Percentiles rank a stretch among this genome's conserved stretches.
phyloP scores from a whole-genome alignment of 768 basidiomycete genomes.

The Gloeophyllum trabeum region DNA sequence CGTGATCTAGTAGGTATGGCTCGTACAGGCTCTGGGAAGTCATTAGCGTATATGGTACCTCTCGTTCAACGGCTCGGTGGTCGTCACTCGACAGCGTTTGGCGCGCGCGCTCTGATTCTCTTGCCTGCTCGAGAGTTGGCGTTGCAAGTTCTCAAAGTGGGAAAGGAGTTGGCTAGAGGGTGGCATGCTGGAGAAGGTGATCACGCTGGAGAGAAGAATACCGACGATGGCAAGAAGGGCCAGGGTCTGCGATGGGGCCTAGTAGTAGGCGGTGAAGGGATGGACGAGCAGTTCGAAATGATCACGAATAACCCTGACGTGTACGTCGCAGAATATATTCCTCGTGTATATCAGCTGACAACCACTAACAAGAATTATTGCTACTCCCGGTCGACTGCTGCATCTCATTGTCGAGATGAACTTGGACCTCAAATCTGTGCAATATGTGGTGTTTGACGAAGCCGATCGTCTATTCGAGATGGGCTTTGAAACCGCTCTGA shows the following conservation, averaged over 20 bases:
- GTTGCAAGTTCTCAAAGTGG: slow-evolving; percentile 86
- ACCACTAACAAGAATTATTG: slow-evolving; percentile 62
- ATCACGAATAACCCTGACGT: slow-evolving; percentile 91
- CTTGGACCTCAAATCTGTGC: slow-evolving; percentile 74
- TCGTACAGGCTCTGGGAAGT: slow-evolving; percentile 95
- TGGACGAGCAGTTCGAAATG: slow-evolving; percentile 96
- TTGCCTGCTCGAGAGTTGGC: slow-evolving; percentile 92
- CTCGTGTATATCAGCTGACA: not conserved
- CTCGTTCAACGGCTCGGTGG: slow-evolving; percentile 80
- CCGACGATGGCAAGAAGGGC: slow-evolving; percentile 41
- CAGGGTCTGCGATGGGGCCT: slow-evolving; percentile 81
- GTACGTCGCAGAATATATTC: slow-evolving; percentile 36
- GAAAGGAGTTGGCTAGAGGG: slow-evolving; percentile 85
- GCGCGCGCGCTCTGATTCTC: slow-evolving; percentile 79
- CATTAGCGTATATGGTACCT: slow-evolving; percentile 91
- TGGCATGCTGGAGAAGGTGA: slow-evolving; percentile 51
- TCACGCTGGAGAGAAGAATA: slow-evolving; percentile 65
- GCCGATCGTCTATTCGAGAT: slow-evolving; percentile 98
- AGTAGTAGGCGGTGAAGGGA: slow-evolving; percentile 87
- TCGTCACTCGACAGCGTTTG: slow-evolving; percentile 67
- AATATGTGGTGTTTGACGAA: slow-evolving; percentile 94
- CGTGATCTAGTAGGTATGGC: slow-evolving; percentile 97
- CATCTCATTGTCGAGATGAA: slow-evolving; percentile 97
- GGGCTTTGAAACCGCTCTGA: slow-evolving; percentile 89
- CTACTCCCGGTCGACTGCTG: slow-evolving; percentile 95